phyloP scores from a whole-genome alignment of 495 filamentous ascomycete genomes.

The Neurospora sp. region DNA sequence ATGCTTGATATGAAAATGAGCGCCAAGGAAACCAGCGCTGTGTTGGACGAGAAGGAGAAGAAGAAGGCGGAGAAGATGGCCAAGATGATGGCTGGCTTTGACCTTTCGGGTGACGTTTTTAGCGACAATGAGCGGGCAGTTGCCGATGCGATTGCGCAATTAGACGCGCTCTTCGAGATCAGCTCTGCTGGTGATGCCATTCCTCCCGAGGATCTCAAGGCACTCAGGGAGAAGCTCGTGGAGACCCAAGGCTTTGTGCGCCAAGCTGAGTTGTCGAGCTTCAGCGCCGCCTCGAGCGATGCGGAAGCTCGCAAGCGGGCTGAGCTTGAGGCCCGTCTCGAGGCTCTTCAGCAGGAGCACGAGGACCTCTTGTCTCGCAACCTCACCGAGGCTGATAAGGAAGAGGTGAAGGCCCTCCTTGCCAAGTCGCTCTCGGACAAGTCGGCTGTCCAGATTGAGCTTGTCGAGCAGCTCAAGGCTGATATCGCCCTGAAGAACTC shows the following conservation, averaged over 20 bases:
- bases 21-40: constrained; percentile 82
- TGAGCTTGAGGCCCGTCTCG: constrained; percentile 65
- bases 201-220: constrained; percentile 68
- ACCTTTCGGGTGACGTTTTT: constrained; percentile 81
- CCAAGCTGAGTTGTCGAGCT: constrained; percentile 77
- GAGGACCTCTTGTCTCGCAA: constrained; percentile 73
- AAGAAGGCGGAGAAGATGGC: constrained; percentile 99
- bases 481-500: constrained; percentile 62
- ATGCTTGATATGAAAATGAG: constrained; percentile 91
- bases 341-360: constrained; percentile 67
- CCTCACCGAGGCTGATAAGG: constrained; percentile 64
- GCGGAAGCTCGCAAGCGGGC: constrained; percentile 54
- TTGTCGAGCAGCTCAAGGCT: constrained; percentile 59
- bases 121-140: constrained; percentile 83
- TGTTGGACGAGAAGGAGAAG: constrained; percentile 91
- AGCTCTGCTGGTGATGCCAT: constrained; percentile 67
- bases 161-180: constrained; percentile 69
- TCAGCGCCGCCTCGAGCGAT: constrained; percentile 44
- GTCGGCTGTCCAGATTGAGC: constrained; percentile 58
- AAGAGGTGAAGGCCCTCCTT: constrained; percentile 70
- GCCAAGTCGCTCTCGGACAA: constrained; percentile 65
- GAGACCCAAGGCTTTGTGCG: constrained; percentile 89
- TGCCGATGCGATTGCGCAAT: constrained; percentile 65
- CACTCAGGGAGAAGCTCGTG: constrained; percentile 64
- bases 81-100: constrained; percentile 99